Conservation (phyloP, 2,329 filamentous ascomycete genomes). For the Sclerotinia borealis region DNA sequence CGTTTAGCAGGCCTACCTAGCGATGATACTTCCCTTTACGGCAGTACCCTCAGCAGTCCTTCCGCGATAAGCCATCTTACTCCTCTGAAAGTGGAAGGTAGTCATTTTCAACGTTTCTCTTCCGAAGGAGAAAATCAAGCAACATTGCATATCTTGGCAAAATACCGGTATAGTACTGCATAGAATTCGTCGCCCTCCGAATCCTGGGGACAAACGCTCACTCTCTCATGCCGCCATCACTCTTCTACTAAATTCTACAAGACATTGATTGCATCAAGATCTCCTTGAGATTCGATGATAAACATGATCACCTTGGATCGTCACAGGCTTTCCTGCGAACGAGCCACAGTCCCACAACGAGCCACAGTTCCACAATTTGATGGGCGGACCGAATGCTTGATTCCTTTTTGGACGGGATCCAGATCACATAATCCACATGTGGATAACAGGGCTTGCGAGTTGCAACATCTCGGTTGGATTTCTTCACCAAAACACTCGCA, state of each 20-base stretch:
- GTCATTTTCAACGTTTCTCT: not conserved
- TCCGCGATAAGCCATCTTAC: not conserved
- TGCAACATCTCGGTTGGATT: not conserved
- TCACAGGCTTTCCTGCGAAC: not conserved
- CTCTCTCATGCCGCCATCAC: not conserved
- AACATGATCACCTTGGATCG: constrained; percentile 2
- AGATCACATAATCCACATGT: constrained; percentile 1
- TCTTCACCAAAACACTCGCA: not conserved
- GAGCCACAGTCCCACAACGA: not conserved
- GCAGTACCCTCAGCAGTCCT: not conserved
- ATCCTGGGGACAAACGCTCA: not conserved
- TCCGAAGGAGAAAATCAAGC: not conserved
- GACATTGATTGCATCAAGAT: not conserved
- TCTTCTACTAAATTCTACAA: not conserved
- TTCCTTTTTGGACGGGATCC: not conserved
- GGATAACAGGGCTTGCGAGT: not conserved
- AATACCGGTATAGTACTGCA: too few species aligned
- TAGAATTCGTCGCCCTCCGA: not conserved
- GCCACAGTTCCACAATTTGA: not conserved
- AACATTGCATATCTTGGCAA: not conserved
- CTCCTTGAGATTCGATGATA: not conserved
- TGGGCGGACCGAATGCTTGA: not conserved
- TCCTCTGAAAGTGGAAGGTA: constrained; percentile 4
- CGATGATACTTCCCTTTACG: not conserved
- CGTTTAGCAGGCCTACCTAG: not conserved